Evolutionary conservation across 2,329 filamentous ascomycete genomes (phyloP).

Genomic region (Hypoxylon sp.): DNA sequence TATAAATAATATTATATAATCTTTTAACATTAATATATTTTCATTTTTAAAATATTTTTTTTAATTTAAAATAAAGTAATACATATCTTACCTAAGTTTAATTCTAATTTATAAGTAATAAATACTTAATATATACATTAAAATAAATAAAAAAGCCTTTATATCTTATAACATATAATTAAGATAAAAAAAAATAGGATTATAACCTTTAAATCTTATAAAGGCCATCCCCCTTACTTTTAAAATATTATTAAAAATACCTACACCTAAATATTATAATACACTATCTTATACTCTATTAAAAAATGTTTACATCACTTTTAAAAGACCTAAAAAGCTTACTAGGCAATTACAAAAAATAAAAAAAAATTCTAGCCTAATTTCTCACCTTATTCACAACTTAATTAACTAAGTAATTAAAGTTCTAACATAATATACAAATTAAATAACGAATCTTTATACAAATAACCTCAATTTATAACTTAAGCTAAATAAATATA

Average conservation of each 20-base stretch:
- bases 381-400: neutral
- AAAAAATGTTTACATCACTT: neutral
- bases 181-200: neutral
- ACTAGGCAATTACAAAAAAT: neutral
- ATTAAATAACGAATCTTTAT: neutral
- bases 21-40: slow-evolving; percentile 7
- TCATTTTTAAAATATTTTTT: slow-evolving; percentile 3
- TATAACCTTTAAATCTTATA: neutral
- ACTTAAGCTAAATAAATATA: no score
- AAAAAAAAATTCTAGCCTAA: neutral
- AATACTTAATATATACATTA: neutral
- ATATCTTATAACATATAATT: neutral
- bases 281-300: neutral
- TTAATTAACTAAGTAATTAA: neutral
- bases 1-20: slow-evolving; percentile 2
- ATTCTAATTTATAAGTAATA: no score
- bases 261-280: neutral
- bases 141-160: neutral
- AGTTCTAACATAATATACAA: neutral
- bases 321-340: neutral
- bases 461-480: neutral
- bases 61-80: no score
- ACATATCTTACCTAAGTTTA: no score
- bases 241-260: neutral
- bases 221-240: neutral